phyloP scores from a whole-genome alignment of 371 early-diverging fungal species.

The Mucor lusitanicus region DNA sequence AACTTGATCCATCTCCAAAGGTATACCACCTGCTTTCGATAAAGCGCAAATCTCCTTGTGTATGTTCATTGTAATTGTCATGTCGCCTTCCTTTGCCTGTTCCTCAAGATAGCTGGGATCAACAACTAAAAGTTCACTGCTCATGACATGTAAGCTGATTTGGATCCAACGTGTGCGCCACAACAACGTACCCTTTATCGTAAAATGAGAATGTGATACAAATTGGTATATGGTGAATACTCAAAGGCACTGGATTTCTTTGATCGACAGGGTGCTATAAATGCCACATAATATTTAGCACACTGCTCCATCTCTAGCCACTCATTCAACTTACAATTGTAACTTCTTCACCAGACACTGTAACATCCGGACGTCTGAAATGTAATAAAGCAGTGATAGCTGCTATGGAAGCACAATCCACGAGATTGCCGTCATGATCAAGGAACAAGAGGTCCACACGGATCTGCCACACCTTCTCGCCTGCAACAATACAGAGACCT shows the following conservation, averaged over 20 bases:
- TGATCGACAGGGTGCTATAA: constrained; percentile 83
- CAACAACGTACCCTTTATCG: constrained; percentile 66
- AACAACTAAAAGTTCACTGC: constrained; percentile 73
- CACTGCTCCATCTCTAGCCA: neutral
- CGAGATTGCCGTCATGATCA: constrained; percentile 91
- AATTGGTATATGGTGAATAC: constrained; percentile 93
- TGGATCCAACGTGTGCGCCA: neutral
- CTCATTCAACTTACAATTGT: constrained; percentile 68
- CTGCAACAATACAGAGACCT: constrained; percentile 95
- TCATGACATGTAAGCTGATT: neutral
- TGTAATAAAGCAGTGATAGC: constrained; percentile 89
- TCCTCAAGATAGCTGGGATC: constrained; percentile 90
- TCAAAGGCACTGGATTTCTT: constrained; percentile 89
- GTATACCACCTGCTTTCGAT: constrained; percentile 90
- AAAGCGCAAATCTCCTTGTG: constrained; percentile 92
- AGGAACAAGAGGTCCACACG: constrained; percentile 90
- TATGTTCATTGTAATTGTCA: constrained; percentile 88
- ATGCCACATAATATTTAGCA: constrained; percentile 48
- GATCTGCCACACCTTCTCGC: constrained; percentile 93
- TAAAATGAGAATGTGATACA: constrained; percentile 91
- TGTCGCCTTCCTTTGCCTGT: constrained; percentile 74
- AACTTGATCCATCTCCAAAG: constrained; percentile 70
- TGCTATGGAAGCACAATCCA: constrained; percentile 91
- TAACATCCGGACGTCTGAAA: constrained; percentile 92
- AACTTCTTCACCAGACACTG: constrained; percentile 88